phyloP scores from a whole-genome alignment of 2,329 filamentous ascomycete genomes.

The Madurella fahalii region DNA sequence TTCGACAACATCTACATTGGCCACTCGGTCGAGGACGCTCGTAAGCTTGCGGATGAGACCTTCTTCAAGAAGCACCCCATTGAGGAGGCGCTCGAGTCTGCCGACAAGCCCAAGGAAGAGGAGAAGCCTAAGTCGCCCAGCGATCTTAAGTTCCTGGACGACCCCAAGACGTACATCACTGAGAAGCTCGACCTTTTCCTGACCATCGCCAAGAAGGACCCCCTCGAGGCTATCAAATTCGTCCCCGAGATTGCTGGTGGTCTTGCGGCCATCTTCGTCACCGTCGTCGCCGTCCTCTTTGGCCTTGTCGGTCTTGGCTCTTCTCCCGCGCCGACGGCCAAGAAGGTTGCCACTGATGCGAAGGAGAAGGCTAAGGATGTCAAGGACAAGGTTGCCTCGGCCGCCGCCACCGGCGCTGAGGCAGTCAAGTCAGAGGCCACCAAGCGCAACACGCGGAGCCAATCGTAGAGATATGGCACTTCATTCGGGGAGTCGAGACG shows the following conservation, averaged over 20 bases:
- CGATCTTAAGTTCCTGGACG: slow-evolving; percentile 84
- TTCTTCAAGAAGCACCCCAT: slow-evolving; percentile 83
- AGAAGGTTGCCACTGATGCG: slow-evolving; percentile 62
- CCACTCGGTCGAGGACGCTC: slow-evolving; percentile 89
- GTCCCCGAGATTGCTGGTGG: slow-evolving; percentile 88
- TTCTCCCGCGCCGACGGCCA: slow-evolving; percentile 63
- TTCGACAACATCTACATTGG: slow-evolving; percentile 99
- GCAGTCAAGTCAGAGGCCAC: slow-evolving; percentile 70
- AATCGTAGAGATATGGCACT: slow-evolving; percentile 39
- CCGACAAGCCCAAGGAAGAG: slow-evolving; percentile 70
- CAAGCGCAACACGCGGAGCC: slow-evolving; percentile 57
- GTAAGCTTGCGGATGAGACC: slow-evolving; percentile 82
- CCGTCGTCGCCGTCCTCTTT: slow-evolving; percentile 52
- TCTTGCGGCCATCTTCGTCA: slow-evolving; percentile 67
- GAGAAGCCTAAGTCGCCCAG: slow-evolving; percentile 63
- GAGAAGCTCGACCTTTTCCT: slow-evolving; percentile 94
- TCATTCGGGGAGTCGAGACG: not conserved
- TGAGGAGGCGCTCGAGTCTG: slow-evolving; percentile 76
- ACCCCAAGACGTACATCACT: slow-evolving; percentile 81
- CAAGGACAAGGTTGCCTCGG: slow-evolving; percentile 66
- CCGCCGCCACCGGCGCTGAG: slow-evolving; percentile 59
- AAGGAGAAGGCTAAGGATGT: slow-evolving; percentile 72
- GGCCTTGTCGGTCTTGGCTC: slow-evolving; percentile 56
- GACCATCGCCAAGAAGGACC: slow-evolving; percentile 75
- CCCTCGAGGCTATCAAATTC: slow-evolving; percentile 78